These are phyloP conservation scores for Gossypium trilobum DNA, from an alignment of 441 rosid species.

Conservation along the genomic window DNA sequence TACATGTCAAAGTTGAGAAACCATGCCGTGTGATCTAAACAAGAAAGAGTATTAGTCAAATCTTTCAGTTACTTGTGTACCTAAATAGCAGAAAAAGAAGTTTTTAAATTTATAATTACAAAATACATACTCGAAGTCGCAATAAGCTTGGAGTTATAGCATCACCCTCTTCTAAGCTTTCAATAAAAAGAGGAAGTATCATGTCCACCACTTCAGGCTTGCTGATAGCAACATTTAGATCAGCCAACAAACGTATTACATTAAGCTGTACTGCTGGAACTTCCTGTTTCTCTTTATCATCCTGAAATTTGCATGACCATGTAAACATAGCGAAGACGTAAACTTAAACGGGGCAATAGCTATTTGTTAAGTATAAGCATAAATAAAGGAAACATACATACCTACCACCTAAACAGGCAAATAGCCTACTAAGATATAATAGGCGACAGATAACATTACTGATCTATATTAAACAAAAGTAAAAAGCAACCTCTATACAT, in stretches of 20 bases:
- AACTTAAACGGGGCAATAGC: neutral
- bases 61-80: slow-evolving; percentile 13
- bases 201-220: slow-evolving; percentile 92
- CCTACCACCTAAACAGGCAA: neutral
- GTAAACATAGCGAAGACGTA: neutral
- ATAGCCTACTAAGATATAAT: slow-evolving; percentile 5
- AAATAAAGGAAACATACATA: neutral
- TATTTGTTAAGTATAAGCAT: neutral
- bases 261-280: slow-evolving; percentile 79
- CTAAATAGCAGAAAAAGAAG: slow-evolving; percentile 5
- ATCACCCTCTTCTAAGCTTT: slow-evolving; percentile 97
- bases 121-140: slow-evolving; percentile 67
- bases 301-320: slow-evolving; percentile 39
- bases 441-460: slow-evolving; percentile 1
- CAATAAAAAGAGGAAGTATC: slow-evolving; percentile 92
- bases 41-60: slow-evolving; percentile 14
- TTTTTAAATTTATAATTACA: slow-evolving; percentile 14
- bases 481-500: neutral
- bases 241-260: slow-evolving; percentile 78
- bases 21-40: slow-evolving; percentile 18
- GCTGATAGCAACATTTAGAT: slow-evolving; percentile 75
- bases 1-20: slow-evolving; percentile 21
- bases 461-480: slow-evolving; percentile 7
- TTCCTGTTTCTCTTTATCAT: slow-evolving; percentile 62
- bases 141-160: slow-evolving; percentile 78